Evolutionary conservation across 176 grass and related monocot species (phyloP).

Genomic region (Cocos nucifera): DNA sequence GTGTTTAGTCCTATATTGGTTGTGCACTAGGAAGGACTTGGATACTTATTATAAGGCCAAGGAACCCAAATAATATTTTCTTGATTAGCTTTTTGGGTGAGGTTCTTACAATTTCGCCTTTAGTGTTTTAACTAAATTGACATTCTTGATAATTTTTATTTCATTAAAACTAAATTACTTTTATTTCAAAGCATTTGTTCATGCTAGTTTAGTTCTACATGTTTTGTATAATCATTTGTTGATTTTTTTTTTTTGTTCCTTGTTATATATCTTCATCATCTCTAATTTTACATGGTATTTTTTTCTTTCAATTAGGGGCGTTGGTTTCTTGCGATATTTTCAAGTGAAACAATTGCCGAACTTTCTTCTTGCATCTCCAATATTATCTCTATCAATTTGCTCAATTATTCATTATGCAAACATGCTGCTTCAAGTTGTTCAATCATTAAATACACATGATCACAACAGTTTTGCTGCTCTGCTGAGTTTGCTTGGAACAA

Average conservation of each 20-base stretch:
- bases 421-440: conserved; percentile 36
- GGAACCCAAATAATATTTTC: too few species aligned
- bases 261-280: not conserved
- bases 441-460: conserved; percentile 32
- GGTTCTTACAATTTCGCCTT: too few species aligned
- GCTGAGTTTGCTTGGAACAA: conserved; percentile 20
- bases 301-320: conserved; percentile 32
- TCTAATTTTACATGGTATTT: not conserved
- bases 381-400: conserved; percentile 59
- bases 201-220: too few species aligned
- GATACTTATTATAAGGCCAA: too few species aligned
- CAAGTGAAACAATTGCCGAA: conserved; percentile 94
- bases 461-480: conserved; percentile 24
- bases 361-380: conserved; percentile 88
- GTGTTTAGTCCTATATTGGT: too few species aligned
- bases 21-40: too few species aligned
- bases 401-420: conserved; percentile 64
- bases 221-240: too few species aligned
- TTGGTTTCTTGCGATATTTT: conserved; percentile 97
- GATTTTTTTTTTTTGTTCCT: not conserved
- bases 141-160: too few species aligned
- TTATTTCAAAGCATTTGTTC: too few species aligned
- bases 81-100: too few species aligned
- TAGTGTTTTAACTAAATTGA: too few species aligned
- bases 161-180: too few species aligned